A percentile compares a stretch with the other conserved stretches of the same genome.
Conservation (phyloP, 2,329 filamentous ascomycete species). For the Exophiala lecanii-corni region DNA sequence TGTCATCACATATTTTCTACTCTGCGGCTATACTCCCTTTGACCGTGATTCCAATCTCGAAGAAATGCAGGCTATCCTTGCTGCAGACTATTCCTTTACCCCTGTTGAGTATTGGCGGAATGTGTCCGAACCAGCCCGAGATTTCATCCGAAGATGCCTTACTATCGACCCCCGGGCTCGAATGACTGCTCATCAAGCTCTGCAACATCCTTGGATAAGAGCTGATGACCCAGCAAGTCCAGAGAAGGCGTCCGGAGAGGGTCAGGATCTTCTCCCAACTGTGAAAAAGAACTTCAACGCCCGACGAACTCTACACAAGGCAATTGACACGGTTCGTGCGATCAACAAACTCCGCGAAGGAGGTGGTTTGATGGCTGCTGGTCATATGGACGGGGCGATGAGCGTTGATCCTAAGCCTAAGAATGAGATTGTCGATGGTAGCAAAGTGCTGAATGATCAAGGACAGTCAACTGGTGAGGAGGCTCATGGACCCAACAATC, state of each 20-base stretch:
- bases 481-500: slow-evolving; percentile 35
- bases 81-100: slow-evolving; percentile 93
- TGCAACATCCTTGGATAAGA: slow-evolving; percentile 62
- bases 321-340: slow-evolving; percentile 63
- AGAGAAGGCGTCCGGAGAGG: slow-evolving; percentile 32
- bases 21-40: slow-evolving; percentile 97
- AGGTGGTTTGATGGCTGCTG: slow-evolving; percentile 43
- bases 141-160: slow-evolving; percentile 87
- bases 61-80: slow-evolving; percentile 98
- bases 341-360: slow-evolving; percentile 64
- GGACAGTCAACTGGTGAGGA: slow-evolving; percentile 24
- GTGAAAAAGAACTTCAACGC: slow-evolving; percentile 70
- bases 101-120: slow-evolving; percentile 95
- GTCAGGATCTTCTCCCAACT: slow-evolving; percentile 56
- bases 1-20: slow-evolving; percentile 96
- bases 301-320: slow-evolving; percentile 59
- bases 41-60: slow-evolving; percentile 96
- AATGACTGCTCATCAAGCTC: slow-evolving; percentile 81
- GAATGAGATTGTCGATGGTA: slow-evolving; percentile 41
- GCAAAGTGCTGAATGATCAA: slow-evolving; percentile 38
- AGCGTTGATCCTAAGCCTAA: slow-evolving; percentile 54
- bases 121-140: slow-evolving; percentile 77
- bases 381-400: slow-evolving; percentile 58
- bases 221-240: slow-evolving; percentile 43
- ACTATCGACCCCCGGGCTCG: slow-evolving; percentile 83